Evolutionary conservation across 352 stramenopile species (phyloP).

Genomic region (Phytophthora agathidicida): DNA sequence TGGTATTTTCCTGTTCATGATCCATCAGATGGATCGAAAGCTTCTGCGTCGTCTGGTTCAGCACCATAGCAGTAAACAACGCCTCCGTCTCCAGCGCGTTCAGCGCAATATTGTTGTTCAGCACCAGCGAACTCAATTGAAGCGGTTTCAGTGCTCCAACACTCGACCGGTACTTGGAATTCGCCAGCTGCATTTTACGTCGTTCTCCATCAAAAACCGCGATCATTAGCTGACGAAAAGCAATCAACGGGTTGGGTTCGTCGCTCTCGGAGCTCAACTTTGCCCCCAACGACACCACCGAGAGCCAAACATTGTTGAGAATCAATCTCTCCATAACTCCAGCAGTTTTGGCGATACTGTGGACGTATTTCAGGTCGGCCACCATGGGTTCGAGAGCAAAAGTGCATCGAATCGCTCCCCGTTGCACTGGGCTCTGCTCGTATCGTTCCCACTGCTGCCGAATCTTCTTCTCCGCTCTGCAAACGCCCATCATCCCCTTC

Average conservation of each 20-base stretch:
- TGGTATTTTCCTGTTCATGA: not conserved
- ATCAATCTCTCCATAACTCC: conserved; percentile 8
- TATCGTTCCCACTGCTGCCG: conserved; percentile 10
- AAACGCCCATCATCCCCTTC: conserved; percentile 9
- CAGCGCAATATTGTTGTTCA: conserved; percentile 1
- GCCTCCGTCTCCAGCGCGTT: conserved; percentile 5
- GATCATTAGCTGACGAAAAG: conserved; percentile 21
- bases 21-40: not conserved
- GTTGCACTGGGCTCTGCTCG: not conserved
- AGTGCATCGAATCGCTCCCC: conserved; percentile 4
- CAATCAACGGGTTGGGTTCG: conserved; percentile 9
- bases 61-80: conserved; percentile 12
- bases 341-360: conserved; percentile 5
- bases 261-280: conserved; percentile 1
- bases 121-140: conserved; percentile 8
- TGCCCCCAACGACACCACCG: conserved; percentile 3
- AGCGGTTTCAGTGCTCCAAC: not conserved
- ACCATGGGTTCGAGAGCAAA: conserved; percentile 29
- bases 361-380: conserved; percentile 1
- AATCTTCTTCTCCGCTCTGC: conserved; percentile 3
- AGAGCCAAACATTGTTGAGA: conserved; percentile 27
- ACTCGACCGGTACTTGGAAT: conserved; percentile 1
- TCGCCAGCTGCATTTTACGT: not conserved
- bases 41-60: conserved; percentile 22
- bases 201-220: conserved; percentile 5